phyloP scores from a whole-genome alignment of 176 grass and related monocot genomes.

The Avena insularis region DNA sequence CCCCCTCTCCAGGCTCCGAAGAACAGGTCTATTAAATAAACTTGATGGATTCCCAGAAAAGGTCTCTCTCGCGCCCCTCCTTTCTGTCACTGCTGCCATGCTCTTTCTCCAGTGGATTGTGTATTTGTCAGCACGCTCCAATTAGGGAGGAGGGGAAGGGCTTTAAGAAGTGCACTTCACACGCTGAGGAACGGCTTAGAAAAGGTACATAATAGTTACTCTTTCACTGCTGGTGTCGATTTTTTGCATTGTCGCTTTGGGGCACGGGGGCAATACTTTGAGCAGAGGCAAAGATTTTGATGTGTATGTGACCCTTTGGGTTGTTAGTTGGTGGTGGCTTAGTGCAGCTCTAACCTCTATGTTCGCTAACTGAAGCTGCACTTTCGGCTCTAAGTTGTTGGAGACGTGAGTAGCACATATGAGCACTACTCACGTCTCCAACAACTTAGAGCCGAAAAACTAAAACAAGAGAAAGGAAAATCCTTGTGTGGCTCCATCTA shows the following conservation, averaged over 20 bases:
- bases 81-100: constrained; percentile 24
- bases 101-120: not conserved
- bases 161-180: constrained; percentile 14
- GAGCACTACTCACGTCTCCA: no score
- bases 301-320: not conserved
- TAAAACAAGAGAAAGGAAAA: no score
- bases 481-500: no score
- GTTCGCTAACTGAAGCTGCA: no score
- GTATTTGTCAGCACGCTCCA: constrained; percentile 35
- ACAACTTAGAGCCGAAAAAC: no score
- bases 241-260: constrained; percentile 12
- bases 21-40: constrained; percentile 2
- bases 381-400: no score
- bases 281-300: not conserved
- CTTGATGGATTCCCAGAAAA: not conserved
- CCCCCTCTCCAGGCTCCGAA: constrained; percentile 23
- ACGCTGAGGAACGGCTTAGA: not conserved
- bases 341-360: not conserved
- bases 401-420: no score
- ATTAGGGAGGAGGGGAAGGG: not conserved
- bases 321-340: not conserved
- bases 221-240: not conserved
- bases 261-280: not conserved
- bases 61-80: not conserved
- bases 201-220: not conserved